Evolutionary conservation across 768 basidiomycete genomes (phyloP).

Genomic region (Pleurotus djamor): DNA sequence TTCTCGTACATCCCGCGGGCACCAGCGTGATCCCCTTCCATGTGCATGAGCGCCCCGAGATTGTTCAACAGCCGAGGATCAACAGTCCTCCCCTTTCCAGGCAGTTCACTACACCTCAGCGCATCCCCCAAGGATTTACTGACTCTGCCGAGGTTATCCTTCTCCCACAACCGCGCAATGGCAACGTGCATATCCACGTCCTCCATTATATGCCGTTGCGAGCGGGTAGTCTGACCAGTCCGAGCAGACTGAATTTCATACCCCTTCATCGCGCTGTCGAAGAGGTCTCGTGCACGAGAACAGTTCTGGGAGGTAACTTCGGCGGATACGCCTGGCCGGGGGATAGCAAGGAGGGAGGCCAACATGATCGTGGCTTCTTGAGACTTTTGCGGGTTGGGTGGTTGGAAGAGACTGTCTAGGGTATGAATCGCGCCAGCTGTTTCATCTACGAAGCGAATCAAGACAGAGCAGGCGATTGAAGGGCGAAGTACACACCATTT

Average conservation of each 20-base stretch:
- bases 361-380: constrained; percentile 87
- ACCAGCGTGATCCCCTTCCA: constrained; percentile 56
- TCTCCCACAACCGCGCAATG: constrained; percentile 87
- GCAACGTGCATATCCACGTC: constrained; percentile 92
- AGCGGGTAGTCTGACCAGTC: constrained; percentile 35
- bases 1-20: constrained; percentile 70
- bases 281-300: constrained; percentile 73
- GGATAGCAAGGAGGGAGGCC: constrained; percentile 83
- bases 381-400: constrained; percentile 61
- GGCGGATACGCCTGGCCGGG: constrained; percentile 75
- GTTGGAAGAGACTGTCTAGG: constrained; percentile 72
- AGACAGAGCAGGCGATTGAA: neutral
- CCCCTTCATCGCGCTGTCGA: constrained; percentile 71
- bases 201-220: constrained; percentile 56
- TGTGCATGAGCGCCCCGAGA: constrained; percentile 70
- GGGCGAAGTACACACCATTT: constrained; percentile 47
- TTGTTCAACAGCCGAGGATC: constrained; percentile 82
- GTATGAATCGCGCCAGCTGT: constrained; percentile 84
- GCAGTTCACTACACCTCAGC: constrained; percentile 51
- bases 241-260: constrained; percentile 62
- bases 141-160: constrained; percentile 73
- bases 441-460: constrained; percentile 52
- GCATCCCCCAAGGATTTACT: constrained; percentile 75
- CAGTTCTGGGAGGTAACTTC: constrained; percentile 74
- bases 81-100: constrained; percentile 30